Evolutionary conservation across 345 rosid genomes (phyloP), one percentile per base, ranked within the genome.

Genomic region (Acer negundo): DNA sequence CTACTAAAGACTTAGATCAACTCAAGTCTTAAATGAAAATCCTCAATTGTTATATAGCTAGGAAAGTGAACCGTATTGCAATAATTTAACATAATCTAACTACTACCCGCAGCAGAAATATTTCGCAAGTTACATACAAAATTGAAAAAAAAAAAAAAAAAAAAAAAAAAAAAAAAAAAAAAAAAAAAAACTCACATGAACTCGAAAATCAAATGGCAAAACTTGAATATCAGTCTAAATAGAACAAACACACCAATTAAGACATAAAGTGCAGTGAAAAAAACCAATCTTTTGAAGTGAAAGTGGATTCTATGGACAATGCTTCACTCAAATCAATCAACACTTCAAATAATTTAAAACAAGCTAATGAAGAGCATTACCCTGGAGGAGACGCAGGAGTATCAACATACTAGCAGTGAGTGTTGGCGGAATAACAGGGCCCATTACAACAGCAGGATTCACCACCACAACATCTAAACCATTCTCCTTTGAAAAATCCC

Each of bases 361-460:
- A 5, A 47, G 55, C 12, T 74, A 2, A 28, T 7, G 35, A 75
- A 66, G 38, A 69, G 49, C 9, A 69, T 74, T 67, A 93, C 95
- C 99, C 78, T 91, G 83, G 35, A 96, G 90, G 72, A 96, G 91
- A 72, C 93, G 93, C 10, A 77, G 17, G 79, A 94, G 88, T 87
- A 94, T 82, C 79, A 88, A 1, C 98, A 94, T 91, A 85, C 98
- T 96, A 6, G 91, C 97, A 85, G 91, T 92, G 7, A 94, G 82
- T 0, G 84, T 85, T 0, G 94, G 93, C 0, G 97, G 85, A 80
- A 96, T 89, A 38, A 88, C 85, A 72, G 97, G 95, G 9, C 99
- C 98, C 97, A 94, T 86, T 61, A 96, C 98, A 0, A 94, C 90
- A 17, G 95, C 98, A 15, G 98, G 97, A 85, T 96, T 94, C 80